Percentiles rank a stretch among this genome's conserved stretches.
Evolutionary conservation across 768 basidiomycete genomes (phyloP).

Genomic region (Suillus alpinus): DNA sequence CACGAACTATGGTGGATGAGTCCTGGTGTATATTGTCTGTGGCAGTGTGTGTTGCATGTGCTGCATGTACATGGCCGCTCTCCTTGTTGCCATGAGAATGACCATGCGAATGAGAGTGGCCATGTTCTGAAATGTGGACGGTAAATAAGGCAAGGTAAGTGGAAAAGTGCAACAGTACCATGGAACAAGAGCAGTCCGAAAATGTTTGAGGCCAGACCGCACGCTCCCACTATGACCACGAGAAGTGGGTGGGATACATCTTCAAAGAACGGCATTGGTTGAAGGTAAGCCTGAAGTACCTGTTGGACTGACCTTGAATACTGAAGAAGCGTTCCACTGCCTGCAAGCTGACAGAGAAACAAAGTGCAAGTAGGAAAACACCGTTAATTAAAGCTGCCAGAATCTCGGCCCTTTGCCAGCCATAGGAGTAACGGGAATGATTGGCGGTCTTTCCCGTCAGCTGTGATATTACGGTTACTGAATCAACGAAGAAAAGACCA

Average conservation of each 20-base stretch:
- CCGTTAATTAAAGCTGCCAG: conserved; percentile 94
- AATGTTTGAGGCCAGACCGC: conserved; percentile 89
- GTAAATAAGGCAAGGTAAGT: conserved; percentile 8
- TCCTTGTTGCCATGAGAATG: conserved; percentile 44
- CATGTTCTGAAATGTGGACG: conserved; percentile 30
- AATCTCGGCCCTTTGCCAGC: conserved; percentile 97
- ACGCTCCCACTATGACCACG: conserved; percentile 84
- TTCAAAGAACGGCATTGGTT: conserved; percentile 26
- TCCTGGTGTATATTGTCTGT: conserved; percentile 32
- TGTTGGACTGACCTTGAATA: conserved; percentile 56
- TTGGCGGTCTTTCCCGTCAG: conserved; percentile 57
- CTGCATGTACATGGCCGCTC: conserved; percentile 37
- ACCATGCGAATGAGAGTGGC: conserved; percentile 66
- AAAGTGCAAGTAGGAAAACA: conserved; percentile 93
- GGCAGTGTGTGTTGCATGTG: conserved; percentile 33
- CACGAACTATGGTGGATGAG: conserved; percentile 14
- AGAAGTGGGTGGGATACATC: conserved; percentile 88
- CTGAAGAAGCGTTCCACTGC: conserved; percentile 88
- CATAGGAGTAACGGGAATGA: conserved; percentile 87
- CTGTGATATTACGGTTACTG: conserved; percentile 34
- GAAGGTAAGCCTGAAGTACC: background rate
- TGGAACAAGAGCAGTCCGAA: conserved; percentile 94
- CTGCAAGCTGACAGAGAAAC: conserved; percentile 93
- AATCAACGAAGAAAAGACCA: background rate
- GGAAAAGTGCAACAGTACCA: conserved; percentile 46